Percentiles rank a stretch among this genome's conserved stretches.
Evolutionary conservation across 306 rosid species (phyloP).

Genomic region (Inga oerstediana): DNA sequence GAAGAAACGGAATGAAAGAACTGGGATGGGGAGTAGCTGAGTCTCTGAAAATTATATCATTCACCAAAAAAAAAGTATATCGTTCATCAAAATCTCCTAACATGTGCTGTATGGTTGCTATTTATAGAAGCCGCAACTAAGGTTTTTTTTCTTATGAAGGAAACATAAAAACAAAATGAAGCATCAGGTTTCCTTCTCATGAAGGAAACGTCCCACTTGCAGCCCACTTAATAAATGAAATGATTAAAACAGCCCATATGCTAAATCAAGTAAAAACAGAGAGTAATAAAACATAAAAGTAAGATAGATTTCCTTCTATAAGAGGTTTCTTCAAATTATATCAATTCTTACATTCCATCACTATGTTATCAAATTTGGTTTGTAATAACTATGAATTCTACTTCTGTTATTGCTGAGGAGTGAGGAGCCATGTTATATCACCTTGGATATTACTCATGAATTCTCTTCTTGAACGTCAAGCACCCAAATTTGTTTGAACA

Average conservation of each 20-base stretch:
- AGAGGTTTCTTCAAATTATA: neutral
- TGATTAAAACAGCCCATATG: neutral
- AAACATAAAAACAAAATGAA: too few species aligned
- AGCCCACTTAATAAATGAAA: neutral
- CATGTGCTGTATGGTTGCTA: neutral
- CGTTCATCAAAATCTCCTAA: neutral
- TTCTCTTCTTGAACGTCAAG: slow-evolving; percentile 9
- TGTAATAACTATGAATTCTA: neutral
- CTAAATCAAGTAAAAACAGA: neutral
- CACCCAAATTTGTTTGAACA: neutral
- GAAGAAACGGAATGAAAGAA: neutral
- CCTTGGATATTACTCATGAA: neutral
- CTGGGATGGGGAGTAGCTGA: neutral
- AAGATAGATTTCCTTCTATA: neutral
- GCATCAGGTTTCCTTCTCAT: neutral
- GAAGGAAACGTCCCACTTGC: neutral
- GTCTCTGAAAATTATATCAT: too few species aligned
- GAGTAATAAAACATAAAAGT: neutral
- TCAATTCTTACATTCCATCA: neutral
- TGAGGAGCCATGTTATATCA: neutral
- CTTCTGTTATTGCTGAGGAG: neutral
- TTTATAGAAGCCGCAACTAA: neutral
- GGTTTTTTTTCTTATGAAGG: neutral
- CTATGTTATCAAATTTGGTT: neutral
- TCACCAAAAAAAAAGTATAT: too few species aligned